Base-by-base conservation (phyloP, 768 basidiomycete species). In the Macrolepiota dolichaula region DNA sequence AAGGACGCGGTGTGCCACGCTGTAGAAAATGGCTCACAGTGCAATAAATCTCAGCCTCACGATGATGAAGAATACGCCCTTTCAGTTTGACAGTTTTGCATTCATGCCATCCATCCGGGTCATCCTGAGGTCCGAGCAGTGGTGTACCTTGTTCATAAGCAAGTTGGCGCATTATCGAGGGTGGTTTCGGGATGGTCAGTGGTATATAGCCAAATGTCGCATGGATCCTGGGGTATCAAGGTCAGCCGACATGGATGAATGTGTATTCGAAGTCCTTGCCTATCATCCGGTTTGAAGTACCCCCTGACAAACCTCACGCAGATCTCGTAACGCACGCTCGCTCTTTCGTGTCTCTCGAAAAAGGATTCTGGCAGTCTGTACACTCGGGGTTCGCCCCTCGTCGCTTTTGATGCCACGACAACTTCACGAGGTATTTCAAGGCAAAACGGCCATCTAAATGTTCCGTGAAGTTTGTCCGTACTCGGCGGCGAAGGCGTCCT, bases 61-160 rank as follows among this genome's bases (percentile, higher is more conserved):
- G 72, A 35, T 66, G 70, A 52, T 74, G 72, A 9, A 76, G 50
- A 42, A 44, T 19, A n/a, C 53, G 73, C 1, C 74, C 77, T 46
- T 64, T 59, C 15, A 77, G 55, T 37, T 62, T 65, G 17, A 71
- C 52, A 35, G 69, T 17, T 68, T 64, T 1, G 69, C 52, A n/a
- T 69, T 66, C 17, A 44, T 72, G 64, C 79, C 79, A 80, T 24
- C 78, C 78, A 38, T 75, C 73, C 36, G 77, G 72, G 67, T 79
- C 79, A 22, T 66, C 65, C 7, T 70, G 67, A 13, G 77, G 79
- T 15, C 74, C 74, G 15, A 72, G 67, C 17, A 78, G 63, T n/a
- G 72, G 69, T 29, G 67, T 69, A 29, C 69, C 65, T 55, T 74
- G 70, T 61, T 70, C 71, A 62, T 77, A 76, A 7, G 75, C 75